Evolutionary conservation across 768 basidiomycete genomes (phyloP).

Genomic region (Sarcomyxa edulis): DNA sequence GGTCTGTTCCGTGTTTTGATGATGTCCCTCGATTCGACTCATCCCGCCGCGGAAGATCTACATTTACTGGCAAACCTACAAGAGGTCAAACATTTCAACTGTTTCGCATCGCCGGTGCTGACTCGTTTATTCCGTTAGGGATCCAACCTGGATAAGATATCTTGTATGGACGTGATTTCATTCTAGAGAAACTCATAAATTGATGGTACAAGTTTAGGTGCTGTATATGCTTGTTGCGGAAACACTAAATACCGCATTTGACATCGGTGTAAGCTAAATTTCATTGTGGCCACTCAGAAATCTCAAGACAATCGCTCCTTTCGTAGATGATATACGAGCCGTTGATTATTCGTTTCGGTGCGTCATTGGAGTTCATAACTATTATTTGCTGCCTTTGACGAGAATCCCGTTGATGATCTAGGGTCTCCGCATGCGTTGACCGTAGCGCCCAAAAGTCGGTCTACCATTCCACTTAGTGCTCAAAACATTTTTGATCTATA

Average conservation of each 20-base stretch:
- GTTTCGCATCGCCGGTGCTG: neutral
- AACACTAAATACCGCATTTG: slow-evolving; percentile 10
- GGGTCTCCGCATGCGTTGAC: slow-evolving; percentile 2
- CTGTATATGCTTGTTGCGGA: slow-evolving; percentile 10
- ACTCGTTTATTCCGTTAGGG: neutral
- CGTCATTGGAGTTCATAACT: neutral
- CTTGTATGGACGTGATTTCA: slow-evolving; percentile 4
- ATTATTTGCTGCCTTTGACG: neutral
- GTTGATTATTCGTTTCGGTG: slow-evolving; percentile 7
- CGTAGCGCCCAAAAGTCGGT: slow-evolving; percentile 4
- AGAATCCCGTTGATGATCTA: neutral
- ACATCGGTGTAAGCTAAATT: slow-evolving; percentile 7
- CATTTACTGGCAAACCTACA: slow-evolving; percentile 8
- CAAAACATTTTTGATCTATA: neutral
- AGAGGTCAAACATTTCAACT: slow-evolving; percentile 2
- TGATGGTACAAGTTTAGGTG: slow-evolving; percentile 1
- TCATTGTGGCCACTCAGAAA: too few species aligned
- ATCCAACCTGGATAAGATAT: slow-evolving; percentile 8
- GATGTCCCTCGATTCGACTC: too few species aligned
- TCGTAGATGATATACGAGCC: slow-evolving; percentile 13
- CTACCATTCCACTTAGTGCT: neutral
- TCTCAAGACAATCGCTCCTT: too few species aligned
- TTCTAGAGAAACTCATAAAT: neutral
- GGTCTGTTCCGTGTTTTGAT: too few species aligned
- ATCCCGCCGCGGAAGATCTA: too few species aligned